Evolutionary conservation across 2,329 filamentous ascomycete species (phyloP), one percentile per base, ranked within the genome.

Genomic region (Clonostachys rosea): DNA sequence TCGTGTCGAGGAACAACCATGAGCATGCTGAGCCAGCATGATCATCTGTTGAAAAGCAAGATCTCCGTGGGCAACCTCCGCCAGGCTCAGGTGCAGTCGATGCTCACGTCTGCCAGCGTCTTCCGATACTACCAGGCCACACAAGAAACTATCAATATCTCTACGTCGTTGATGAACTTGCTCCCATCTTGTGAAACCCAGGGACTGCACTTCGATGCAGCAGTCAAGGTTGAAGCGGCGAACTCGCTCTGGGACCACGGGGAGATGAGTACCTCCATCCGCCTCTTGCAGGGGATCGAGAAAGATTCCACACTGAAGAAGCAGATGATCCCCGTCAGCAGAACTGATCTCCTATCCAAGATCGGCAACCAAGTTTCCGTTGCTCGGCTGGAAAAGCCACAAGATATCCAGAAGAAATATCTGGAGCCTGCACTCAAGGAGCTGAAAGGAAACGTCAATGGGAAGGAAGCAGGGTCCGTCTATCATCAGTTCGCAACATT

Each of bases 401-500:
- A 96, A 53, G 81, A 84, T 47, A 96, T 99, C 50, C 89, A 96
- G 54, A 83, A 86, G 55, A 83, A 87, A 35, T 97, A 96, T 57
- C 76, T 99, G 1, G 80, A 86, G 47, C 89, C 89, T 18, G 91
- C 94, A 0, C 83, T 97, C 30, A 84, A 84, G 54, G 89, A 95
- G 59, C 73, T 99, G 8, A 86, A 82, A 56, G 84, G 83, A 2
- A 78, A 79, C 42, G 77, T 69, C 6, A 76, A 83, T 46, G 87
- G 87, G 2, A 74, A 78, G 41, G 88, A 92, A 50, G 88, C 91
- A 3, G 91, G 91, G 2, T 79, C 89, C 54, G 94, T 97, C 1
- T 96, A 91, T 58, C 91, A 96, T 61, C 89, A 95, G 57, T 97
- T 97, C 64, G 94, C 95, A 24, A 80, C 84, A 45, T 99, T 99